Base-by-base conservation (phyloP, 371 early-diverging fungal species). In the Entomophthora muscae region DNA sequence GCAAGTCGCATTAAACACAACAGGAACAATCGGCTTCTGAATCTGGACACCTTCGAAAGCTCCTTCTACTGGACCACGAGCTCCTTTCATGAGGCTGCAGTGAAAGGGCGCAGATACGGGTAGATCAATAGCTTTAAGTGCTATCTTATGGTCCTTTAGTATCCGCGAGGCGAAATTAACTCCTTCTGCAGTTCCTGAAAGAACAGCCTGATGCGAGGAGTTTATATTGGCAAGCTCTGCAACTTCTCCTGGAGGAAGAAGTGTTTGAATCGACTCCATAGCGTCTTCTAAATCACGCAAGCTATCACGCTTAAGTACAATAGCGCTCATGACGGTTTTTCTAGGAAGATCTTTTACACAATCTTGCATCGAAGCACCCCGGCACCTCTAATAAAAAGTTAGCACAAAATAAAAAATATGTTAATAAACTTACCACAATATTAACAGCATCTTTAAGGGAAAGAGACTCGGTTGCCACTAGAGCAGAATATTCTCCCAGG, bases 61-160 rank as follows among this genome's bases (percentile, higher is more conserved):
- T 17, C 79, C 75, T 54, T 75, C 76, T 83, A 96, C 84, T 10
- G 68, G 78, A 33, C 81, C 78, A 0, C 88, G 86, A 1, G 95
- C 95, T 17, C 90, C 86, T 33, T 76, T 71, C 91, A 96, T 90
- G 61, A 96, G 70, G 23, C 78, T 76, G 70, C 93, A 92, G 72
- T 96, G 97, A 68, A 96, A 96, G 1, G 95, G 97, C 10, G 93
- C 97, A 1, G 93, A 93, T 1, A 96, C 97, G 1, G 94, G 93
- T 42, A 96, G 70, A 57, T 87, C 84, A 1, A 94, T 80, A 1
- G 93, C 88, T 54, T 91, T 79, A 17, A 89, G 88, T 7, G 94
- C 91, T 53, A 90, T 78, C 24, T 83, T 79, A 63, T 80, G 76
- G 22, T 79, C 72, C 71, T 94, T 91, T 12, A 96, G 76, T 27